Conservation (phyloP, 768 basidiomycete genomes). For the Epithele typhae region DNA sequence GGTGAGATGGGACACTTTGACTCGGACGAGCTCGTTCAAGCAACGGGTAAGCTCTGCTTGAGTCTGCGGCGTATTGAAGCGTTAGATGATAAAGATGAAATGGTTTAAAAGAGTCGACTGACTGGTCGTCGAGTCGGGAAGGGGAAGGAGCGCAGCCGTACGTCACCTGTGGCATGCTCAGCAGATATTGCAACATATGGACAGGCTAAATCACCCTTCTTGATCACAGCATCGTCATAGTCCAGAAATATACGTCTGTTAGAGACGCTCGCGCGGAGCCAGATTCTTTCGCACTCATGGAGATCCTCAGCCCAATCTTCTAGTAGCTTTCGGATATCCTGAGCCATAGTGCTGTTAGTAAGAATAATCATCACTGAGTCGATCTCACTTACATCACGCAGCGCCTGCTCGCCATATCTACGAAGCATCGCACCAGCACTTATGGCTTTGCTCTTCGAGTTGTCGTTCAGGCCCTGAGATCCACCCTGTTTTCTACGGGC, state of each 20-base stretch:
- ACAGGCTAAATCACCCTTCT: constrained; percentile 43
- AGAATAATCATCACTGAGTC: too few species aligned
- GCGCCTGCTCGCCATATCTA: constrained; percentile 90
- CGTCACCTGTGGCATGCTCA: constrained; percentile 42
- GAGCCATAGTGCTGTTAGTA: neutral
- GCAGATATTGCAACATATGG: too few species aligned
- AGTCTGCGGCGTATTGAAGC: constrained; percentile 47
- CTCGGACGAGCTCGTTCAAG: constrained; percentile 77
- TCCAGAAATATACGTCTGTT: constrained; percentile 89
- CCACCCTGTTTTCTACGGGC: constrained; percentile 98
- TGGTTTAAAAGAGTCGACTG: constrained; percentile 26
- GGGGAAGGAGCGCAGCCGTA: constrained; percentile 83
- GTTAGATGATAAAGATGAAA: neutral
- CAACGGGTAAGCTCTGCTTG: constrained; percentile 87
- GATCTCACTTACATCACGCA: constrained; percentile 75
- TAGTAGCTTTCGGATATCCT: constrained; percentile 88
- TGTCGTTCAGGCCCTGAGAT: constrained; percentile 87
- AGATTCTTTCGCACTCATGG: constrained; percentile 81
- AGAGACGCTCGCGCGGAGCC: constrained; percentile 83
- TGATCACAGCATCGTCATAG: constrained; percentile 74
- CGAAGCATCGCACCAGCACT: constrained; percentile 93
- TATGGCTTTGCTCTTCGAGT: constrained; percentile 87
- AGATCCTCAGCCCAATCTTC: constrained; percentile 87
- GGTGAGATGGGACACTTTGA: constrained; percentile 82
- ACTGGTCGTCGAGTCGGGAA: constrained; percentile 96